Evolutionary conservation across 2,329 filamentous ascomycete species (phyloP).

Genomic region (Exophiala aquamarina): DNA sequence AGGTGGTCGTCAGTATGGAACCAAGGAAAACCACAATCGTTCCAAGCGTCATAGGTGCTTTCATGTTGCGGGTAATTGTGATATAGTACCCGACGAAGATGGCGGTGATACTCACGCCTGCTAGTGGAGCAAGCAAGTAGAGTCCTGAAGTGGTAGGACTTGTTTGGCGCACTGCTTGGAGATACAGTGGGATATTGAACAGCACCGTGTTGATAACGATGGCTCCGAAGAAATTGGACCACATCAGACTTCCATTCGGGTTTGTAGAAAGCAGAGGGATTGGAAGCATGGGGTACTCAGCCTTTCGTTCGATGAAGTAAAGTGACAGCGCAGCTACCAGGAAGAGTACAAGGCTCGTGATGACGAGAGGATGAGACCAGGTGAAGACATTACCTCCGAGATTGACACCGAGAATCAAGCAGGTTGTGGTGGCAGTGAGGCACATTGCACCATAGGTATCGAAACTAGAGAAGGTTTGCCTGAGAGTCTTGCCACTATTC

Average conservation of each 20-base stretch:
- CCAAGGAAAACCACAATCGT: conserved; percentile 39
- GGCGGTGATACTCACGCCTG: conserved; percentile 44
- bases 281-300: conserved; percentile 60
- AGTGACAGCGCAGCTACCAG: conserved; percentile 52
- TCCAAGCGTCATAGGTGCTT: conserved; percentile 41
- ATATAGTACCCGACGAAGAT: conserved; percentile 45
- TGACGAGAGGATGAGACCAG: conserved; percentile 61
- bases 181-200: conserved; percentile 69
- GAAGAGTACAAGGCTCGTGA: conserved; percentile 53
- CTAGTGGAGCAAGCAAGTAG: conserved; percentile 61
- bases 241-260: conserved; percentile 60
- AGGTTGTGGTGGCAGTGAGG: conserved; percentile 53
- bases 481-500: conserved; percentile 44
- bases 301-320: conserved; percentile 53
- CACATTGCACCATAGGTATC: conserved; percentile 57
- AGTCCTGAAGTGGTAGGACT: conserved; percentile 67
- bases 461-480: conserved; percentile 56
- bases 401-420: conserved; percentile 61
- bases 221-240: conserved; percentile 53
- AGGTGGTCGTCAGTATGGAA: conserved; percentile 32
- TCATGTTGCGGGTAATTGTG: conserved; percentile 44
- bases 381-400: conserved; percentile 64
- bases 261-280: conserved; percentile 50
- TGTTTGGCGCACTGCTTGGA: conserved; percentile 67
- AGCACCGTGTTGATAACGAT: conserved; percentile 54